Evolutionary conservation across 1,284 basidiomycete genomes (phyloP), one percentile per base, ranked within the genome.

Genomic region (Lentinus polychrous): DNA sequence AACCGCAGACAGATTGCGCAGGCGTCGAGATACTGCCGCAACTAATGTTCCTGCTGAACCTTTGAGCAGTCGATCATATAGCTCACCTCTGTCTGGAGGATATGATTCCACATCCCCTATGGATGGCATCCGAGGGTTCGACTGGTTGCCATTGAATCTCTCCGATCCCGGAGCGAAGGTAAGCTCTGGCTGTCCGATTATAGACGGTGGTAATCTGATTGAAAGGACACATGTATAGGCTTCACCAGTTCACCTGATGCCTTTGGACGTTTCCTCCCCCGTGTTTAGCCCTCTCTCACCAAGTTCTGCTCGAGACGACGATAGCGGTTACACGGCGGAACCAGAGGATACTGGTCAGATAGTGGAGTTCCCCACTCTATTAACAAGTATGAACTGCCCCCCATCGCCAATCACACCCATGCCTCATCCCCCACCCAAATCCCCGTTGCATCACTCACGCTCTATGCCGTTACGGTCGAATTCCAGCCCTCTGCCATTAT

Each of bases 361-460:
- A 45, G 55, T 27, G 42, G 52, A 34, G 47, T 54, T 37, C 45
- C 53, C 47, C 20, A 51, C 43, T 3, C 47, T 58, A 59, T 45
- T 63, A 52, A 20, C 56, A 56, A 43, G 60, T 18, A 46, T 52
- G 44, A 45, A 48, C 15, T 52, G 64, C n/a, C 65, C 71, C 27
- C 69, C 71, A n/a, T 75, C 75, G 2, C 71, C 71, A 10, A 58
- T 61, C 8, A 68, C 67, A 14, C 71, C 73, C 20, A 65, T 72
- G 59, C 74, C 72, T 14, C 63, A 66, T 49, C 65, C 66, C 17
- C 63, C 66, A 18, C 55, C 57, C 12, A 49, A 47, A 12, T 41
- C 53, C 24, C 50, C 47, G 14, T 34, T 48, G 17, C 27, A 11
- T n/a, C 54, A 12, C 24, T 44, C 17, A 56, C 54, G 42, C n/a